Percentiles rank a stretch among this genome's conserved stretches.
These are phyloP conservation scores for Daphne laureola DNA, from an alignment of 441 rosid species.

Conservation along the genomic window DNA sequence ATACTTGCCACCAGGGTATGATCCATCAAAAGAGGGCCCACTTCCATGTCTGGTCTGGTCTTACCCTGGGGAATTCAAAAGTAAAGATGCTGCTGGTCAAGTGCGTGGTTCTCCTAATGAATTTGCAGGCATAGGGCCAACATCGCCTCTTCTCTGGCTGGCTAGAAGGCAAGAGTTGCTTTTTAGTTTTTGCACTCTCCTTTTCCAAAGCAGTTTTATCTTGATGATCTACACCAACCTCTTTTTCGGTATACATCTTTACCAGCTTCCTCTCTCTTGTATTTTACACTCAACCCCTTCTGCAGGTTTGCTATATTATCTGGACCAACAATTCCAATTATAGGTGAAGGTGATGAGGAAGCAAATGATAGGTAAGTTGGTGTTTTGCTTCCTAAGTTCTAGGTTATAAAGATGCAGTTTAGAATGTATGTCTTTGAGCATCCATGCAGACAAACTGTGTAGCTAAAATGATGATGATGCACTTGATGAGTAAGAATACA, in stretches of 20 bases:
- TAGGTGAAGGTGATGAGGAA: slow-evolving; percentile 95
- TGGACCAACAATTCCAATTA: slow-evolving; percentile 95
- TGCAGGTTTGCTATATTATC: slow-evolving; percentile 89
- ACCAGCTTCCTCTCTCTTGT: slow-evolving; percentile 12
- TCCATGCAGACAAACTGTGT: neutral
- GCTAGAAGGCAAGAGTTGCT: slow-evolving; percentile 68
- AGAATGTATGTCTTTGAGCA: neutral
- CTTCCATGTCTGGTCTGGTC: slow-evolving; percentile 96
- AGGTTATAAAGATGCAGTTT: neutral
- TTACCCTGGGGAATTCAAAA: slow-evolving; percentile 96
- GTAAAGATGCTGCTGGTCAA: slow-evolving; percentile 98
- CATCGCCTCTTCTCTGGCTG: slow-evolving; percentile 94
- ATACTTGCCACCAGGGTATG: slow-evolving; percentile 87
- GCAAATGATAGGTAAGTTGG: slow-evolving; percentile 80
- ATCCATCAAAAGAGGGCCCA: slow-evolving; percentile 84
- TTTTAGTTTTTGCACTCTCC: slow-evolving; percentile 8
- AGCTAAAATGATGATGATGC: neutral
- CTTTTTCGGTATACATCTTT: slow-evolving; percentile 11
- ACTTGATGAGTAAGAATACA: neutral
- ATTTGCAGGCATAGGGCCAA: slow-evolving; percentile 89
- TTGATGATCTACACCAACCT: slow-evolving; percentile 10
- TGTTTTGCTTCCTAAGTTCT: neutral
- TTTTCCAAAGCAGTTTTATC: neutral
- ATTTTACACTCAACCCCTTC: slow-evolving; percentile 13
- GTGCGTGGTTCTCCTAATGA: slow-evolving; percentile 99